Evolutionary conservation across 192 early-diverging fungal genomes (phyloP).

Genomic region (Entomortierella parvispora): DNA sequence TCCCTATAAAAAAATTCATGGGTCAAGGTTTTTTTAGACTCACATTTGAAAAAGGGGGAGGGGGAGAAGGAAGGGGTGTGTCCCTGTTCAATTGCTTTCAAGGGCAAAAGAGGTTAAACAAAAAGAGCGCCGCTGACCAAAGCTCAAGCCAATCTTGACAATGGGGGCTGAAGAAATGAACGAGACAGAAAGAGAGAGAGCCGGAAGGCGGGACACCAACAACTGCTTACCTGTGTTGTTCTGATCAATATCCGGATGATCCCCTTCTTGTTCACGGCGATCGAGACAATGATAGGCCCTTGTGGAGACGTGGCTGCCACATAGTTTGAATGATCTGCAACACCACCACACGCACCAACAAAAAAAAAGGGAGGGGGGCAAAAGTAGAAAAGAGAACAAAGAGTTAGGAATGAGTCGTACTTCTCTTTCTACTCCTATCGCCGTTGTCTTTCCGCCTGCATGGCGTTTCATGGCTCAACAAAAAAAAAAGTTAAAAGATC

Average conservation of each 20-base stretch:
- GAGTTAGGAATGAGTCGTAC: background rate
- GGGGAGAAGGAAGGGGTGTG: too few relatives aligned
- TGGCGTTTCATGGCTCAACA: background rate
- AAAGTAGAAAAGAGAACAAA: background rate
- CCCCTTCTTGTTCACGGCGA: slow-evolving; percentile 20
- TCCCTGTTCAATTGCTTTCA: too few relatives aligned
- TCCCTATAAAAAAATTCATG: slow-evolving; percentile 45
- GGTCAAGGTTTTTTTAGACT: background rate
- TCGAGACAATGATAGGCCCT: slow-evolving; percentile 30
- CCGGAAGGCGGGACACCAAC: background rate
- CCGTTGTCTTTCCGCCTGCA: too few relatives aligned
- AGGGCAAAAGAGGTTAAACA: background rate
- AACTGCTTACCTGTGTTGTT: slow-evolving; percentile 19
- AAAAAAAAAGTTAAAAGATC: slow-evolving; percentile 56
- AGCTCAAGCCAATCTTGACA: too few relatives aligned
- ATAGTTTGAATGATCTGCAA: slow-evolving; percentile 62
- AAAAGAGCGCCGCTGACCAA: too few relatives aligned
- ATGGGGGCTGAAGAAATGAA: background rate
- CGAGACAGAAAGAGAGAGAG: background rate
- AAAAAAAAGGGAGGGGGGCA: slow-evolving; percentile 6
- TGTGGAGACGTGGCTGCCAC: slow-evolving; percentile 52
- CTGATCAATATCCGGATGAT: slow-evolving; percentile 29
- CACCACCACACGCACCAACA: background rate
- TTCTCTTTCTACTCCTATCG: too few relatives aligned
- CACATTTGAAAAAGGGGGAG: background rate